Evolutionary conservation across 768 basidiomycete species (phyloP).

Genomic region (Rhizopogon vulgaris): DNA sequence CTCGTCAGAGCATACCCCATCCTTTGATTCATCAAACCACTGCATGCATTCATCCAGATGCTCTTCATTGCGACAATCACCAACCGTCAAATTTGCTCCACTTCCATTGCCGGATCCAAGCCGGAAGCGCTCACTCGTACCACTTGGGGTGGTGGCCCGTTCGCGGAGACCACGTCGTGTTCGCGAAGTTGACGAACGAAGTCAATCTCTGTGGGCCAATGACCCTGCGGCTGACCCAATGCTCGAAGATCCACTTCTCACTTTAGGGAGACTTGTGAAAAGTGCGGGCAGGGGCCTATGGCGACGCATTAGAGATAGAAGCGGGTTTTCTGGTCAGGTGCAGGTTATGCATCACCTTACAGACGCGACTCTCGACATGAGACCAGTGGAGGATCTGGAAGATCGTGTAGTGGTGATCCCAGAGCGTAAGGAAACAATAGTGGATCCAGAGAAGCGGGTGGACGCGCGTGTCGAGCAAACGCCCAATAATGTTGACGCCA

Average conservation of each 20-base stretch:
- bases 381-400: constrained; percentile 22
- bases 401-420: no score
- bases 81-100: constrained; percentile 53
- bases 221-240: constrained; percentile 22
- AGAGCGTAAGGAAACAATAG: neutral
- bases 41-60: constrained; percentile 11
- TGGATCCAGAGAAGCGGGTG: neutral
- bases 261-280: constrained; percentile 47
- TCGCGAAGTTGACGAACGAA: constrained; percentile 11
- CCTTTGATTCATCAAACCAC: constrained; percentile 6
- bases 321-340: constrained; percentile 9
- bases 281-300: constrained; percentile 34
- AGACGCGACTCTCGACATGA: constrained; percentile 15
- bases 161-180: constrained; percentile 19
- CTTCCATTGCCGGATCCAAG: constrained; percentile 47
- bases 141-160: constrained; percentile 49
- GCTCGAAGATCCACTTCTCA: constrained; percentile 42
- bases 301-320: constrained; percentile 41
- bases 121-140: constrained; percentile 41
- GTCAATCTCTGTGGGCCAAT: constrained; percentile 14
- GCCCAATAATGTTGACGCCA: constrained; percentile 5
- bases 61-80: constrained; percentile 11
- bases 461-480: constrained; percentile 12
- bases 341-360: constrained; percentile 5
- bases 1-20: constrained; percentile 9